A percentile compares a stretch with the other conserved stretches of the same genome.
Conservation (phyloP, 805 yeast genomes). For the Tanozyma kutaoensis region DNA sequence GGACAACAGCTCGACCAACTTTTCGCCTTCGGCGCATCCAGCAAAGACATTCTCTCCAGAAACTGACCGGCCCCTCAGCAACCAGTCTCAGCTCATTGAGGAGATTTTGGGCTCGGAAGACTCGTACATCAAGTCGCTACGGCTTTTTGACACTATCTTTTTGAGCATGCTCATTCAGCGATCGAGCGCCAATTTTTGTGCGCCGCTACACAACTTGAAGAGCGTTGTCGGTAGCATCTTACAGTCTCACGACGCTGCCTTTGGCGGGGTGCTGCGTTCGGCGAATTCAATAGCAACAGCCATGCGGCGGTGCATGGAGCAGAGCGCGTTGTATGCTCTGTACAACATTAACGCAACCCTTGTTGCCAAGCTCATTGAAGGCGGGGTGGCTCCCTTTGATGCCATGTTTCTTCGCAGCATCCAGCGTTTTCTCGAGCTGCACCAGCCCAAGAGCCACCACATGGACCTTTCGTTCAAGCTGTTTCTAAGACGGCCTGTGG, state of each 20-base stretch:
- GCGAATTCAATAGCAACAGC: background rate
- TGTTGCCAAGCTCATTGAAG: background rate
- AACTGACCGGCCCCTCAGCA: background rate
- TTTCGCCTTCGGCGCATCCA: background rate
- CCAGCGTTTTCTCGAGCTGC: slow-evolving; percentile 4
- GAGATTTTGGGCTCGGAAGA: slow-evolving; percentile 4
- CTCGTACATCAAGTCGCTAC: slow-evolving; percentile 3
- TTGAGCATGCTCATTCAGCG: background rate
- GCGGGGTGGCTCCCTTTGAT: background rate
- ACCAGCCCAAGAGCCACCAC: slow-evolving; percentile 4
- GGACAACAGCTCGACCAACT: background rate
- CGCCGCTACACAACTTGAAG: background rate
- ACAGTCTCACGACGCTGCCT: background rate
- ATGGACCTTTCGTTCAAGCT: slow-evolving; percentile 5
- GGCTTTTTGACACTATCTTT: slow-evolving; percentile 3
- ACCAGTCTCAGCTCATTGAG: no score
- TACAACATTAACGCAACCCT: background rate
- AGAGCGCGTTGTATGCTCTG: background rate
- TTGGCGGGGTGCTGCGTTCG: background rate
- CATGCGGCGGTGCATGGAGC: background rate
- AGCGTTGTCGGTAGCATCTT: background rate
- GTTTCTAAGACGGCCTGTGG: slow-evolving; percentile 6
- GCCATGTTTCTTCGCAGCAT: background rate
- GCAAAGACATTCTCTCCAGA: background rate
- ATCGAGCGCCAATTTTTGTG: background rate